Evolutionary conservation across 1,284 basidiomycete genomes (phyloP).

Genomic region (Veloboletus limbatus): DNA sequence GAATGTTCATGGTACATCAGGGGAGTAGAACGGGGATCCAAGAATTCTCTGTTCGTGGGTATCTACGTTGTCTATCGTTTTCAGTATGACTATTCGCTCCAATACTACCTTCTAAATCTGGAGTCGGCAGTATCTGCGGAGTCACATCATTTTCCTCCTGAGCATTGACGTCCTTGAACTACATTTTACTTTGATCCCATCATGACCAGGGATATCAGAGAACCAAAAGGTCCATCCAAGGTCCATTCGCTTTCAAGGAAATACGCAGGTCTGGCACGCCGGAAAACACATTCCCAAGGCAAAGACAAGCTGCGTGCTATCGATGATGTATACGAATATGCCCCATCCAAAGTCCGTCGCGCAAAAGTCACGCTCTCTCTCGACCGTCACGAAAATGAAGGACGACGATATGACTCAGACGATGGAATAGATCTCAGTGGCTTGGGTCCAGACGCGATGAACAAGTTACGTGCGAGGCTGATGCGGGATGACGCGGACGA

Average conservation of each 20-base stretch:
- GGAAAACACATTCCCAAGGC: conserved; percentile 6
- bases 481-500: conserved; percentile 61
- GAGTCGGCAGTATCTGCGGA: conserved; percentile 6
- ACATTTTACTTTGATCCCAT: background rate
- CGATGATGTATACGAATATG: conserved; percentile 62
- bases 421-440: conserved; percentile 41
- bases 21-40: background rate
- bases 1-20: background rate
- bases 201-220: conserved; percentile 21
- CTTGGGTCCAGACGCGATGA: conserved; percentile 34
- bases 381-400: conserved; percentile 52
- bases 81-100: background rate
- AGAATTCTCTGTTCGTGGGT: conserved; percentile 13
- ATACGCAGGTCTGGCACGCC: conserved; percentile 8
- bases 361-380: conserved; percentile 53
- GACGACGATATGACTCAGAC: conserved; percentile 37
- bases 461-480: conserved; percentile 46
- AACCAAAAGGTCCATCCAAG: conserved; percentile 15
- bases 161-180: too few relatives aligned
- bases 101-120: conserved; percentile 26
- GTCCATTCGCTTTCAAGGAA: conserved; percentile 5
- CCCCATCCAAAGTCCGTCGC: conserved; percentile 53
- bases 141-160: conserved; percentile 2
- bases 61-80: background rate
- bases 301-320: conserved; percentile 17